A percentile compares a stretch with the other conserved stretches of the same genome.
These are phyloP conservation scores for Lotmaria passim DNA, from an alignment of 208 protist genomes.

Conservation along the genomic window DNA sequence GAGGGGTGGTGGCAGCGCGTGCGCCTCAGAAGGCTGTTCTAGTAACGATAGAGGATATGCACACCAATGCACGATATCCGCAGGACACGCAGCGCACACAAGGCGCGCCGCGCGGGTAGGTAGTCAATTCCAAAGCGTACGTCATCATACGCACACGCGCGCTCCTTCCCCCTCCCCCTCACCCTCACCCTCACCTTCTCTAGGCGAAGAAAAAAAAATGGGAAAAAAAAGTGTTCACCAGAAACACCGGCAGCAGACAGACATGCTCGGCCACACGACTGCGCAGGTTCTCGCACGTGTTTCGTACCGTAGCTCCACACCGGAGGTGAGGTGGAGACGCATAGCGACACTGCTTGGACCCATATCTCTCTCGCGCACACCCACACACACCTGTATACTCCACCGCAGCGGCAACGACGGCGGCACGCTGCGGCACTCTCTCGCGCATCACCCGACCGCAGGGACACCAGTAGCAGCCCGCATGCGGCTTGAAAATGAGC, in stretches of 20 bases:
- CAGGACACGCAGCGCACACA: conserved; percentile 17
- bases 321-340: conserved; percentile 17
- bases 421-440: not conserved
- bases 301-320: conserved; percentile 37
- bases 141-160: conserved; percentile 58
- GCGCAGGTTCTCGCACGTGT: conserved; percentile 27
- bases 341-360: conserved; percentile 27
- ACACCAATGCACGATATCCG: conserved; percentile 37
- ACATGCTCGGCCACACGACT: not conserved
- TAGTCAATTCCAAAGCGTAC: conserved; percentile 33
- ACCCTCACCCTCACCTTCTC: conserved; percentile 18
- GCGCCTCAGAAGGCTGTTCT: conserved; percentile 18
- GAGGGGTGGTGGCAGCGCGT: not conserved
- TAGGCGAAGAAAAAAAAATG: no score
- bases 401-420: not conserved
- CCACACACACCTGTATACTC: not conserved
- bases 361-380: no score
- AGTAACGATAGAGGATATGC: conserved; percentile 34
- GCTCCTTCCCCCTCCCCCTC: conserved; percentile 48
- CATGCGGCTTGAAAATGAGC: conserved; percentile 38
- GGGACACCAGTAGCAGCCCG: conserved; percentile 27
- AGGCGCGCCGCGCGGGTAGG: conserved; percentile 22
- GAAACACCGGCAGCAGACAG: not conserved
- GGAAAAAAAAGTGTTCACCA: no score
- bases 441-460: conserved; percentile 26